These are phyloP conservation scores for Phytopythium aichiense DNA, from an alignment of 352 stramenopile species.

Conservation along the genomic window DNA sequence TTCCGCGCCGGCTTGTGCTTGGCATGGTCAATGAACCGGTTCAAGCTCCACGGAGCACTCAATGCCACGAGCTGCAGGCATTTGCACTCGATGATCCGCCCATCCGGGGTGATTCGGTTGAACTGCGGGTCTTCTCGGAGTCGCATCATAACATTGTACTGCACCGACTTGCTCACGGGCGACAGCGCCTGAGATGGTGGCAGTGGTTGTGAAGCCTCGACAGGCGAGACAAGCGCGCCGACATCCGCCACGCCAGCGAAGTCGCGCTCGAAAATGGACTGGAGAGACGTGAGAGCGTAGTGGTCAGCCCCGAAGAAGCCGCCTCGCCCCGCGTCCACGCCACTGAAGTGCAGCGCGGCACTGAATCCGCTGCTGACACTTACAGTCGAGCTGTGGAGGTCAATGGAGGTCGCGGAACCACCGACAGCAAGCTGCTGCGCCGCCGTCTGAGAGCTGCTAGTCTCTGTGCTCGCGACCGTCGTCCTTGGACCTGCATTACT, in stretches of 20 bases:
- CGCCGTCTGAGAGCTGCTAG: not conserved
- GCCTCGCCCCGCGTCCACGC: not conserved
- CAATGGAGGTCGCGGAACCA: not conserved
- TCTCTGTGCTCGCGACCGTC: not conserved
- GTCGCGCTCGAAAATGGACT: not conserved
- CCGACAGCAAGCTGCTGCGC: no score
- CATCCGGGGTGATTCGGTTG: constrained; percentile 55
- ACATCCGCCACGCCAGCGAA: not conserved
- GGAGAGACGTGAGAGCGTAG: constrained; percentile 3
- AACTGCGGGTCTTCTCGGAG: constrained; percentile 46
- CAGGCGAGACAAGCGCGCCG: not conserved
- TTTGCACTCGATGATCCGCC: constrained; percentile 60
- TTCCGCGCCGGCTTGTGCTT: constrained; percentile 44
- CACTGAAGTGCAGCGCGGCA: not conserved
- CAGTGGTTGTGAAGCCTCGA: not conserved
- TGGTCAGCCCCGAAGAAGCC: not conserved
- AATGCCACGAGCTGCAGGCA: constrained; percentile 64
- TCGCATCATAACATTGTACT: constrained; percentile 9
- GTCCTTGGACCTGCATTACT: not conserved
- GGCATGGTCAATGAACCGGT: constrained; percentile 58
- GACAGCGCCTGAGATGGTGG: not conserved
- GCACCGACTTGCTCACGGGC: not conserved
- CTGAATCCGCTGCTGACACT: not conserved
- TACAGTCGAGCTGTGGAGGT: not conserved
- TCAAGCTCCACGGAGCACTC: constrained; percentile 40